phyloP scores from a whole-genome alignment of 78 protist genomes.

The Cyanophora paradoxa region DNA sequence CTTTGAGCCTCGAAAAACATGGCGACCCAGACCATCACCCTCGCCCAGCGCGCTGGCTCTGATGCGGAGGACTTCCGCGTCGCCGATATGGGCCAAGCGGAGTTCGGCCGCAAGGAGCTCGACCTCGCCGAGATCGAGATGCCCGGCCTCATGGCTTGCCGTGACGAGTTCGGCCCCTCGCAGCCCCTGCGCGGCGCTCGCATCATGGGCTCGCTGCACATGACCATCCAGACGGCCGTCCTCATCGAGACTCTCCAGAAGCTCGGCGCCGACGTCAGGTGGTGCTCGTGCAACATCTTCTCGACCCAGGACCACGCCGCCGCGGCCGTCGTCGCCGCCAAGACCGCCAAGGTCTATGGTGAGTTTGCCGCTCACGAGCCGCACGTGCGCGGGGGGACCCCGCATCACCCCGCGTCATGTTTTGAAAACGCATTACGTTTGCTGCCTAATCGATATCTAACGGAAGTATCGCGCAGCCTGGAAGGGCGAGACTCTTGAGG shows the following conservation, averaged over 20 bases:
- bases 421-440: too few species aligned
- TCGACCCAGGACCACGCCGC: constrained; percentile 99
- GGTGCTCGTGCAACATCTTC: constrained; percentile 99
- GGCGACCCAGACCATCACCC: too few species aligned
- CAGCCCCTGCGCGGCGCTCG: constrained; percentile 91
- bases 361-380: neutral
- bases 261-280: constrained; percentile 94
- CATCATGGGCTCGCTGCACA: constrained; percentile 98
- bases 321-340: constrained; percentile 84
- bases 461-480: too few species aligned
- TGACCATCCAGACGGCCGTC: constrained; percentile 99
- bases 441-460: neutral
- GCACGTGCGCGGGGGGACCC: too few species aligned
- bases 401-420: too few species aligned
- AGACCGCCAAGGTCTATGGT: constrained; percentile 36
- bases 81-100: constrained; percentile 87
- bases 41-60: too few species aligned
- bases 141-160: constrained; percentile 97
- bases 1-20: too few species aligned
- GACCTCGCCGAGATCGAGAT: constrained; percentile 93
- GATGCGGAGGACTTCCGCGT: constrained; percentile 48
- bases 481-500: constrained; percentile 98
- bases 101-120: constrained; percentile 80
- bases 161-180: constrained; percentile 80
- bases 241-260: constrained; percentile 92